Evolutionary conservation across 306 rosid species (phyloP), one percentile per base, ranked within the genome.

Genomic region (Castanea mollissima): DNA sequence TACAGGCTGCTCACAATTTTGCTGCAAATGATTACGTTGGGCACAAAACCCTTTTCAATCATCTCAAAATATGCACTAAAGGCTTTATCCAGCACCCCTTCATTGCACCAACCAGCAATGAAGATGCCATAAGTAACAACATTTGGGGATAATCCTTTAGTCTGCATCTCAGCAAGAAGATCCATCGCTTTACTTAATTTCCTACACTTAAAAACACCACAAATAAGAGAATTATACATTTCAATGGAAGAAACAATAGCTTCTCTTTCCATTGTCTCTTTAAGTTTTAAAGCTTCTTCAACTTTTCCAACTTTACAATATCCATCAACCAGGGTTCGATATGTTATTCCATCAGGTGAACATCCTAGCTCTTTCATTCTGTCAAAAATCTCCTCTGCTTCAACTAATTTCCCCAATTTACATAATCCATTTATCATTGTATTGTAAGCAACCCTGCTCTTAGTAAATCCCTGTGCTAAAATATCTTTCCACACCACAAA

Each of bases 191-290:
- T 77, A 67, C 80, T 79, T 69, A 82, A 76, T 81, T 85, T 86
- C 79, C 84, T 79, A 41, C 86, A 79, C 88, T 80, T 91, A 75
- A 92, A 94, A 73, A 81, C 83, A 58, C 97, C 97, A 74, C 56
- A 41, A 75, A 92, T 85, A 72, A 94, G 89, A 75, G 97, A 94
- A 87, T 94, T 94, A 79, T 90, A 94, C 91, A 92, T 88, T 91
- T 86, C 93, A 46, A 85, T 86, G 80, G 97, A 88, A 75, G 90
- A 87, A 73, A 67, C 56, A 51, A 87, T 77, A 11, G 76, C 81
- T 68, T 85, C 85, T 59, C 71, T 77, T 75, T 92, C 97, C 92
- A 89, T 88, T 69, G 70, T 25, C 68, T 69, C 89, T 84, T 94
- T 92, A 52, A 90, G 80, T 88, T 77, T 84, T 46, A 94, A 81